Evolutionary conservation across 2,329 filamentous ascomycete genomes (phyloP).

Genomic region (Lasiodiplodia sp.): DNA sequence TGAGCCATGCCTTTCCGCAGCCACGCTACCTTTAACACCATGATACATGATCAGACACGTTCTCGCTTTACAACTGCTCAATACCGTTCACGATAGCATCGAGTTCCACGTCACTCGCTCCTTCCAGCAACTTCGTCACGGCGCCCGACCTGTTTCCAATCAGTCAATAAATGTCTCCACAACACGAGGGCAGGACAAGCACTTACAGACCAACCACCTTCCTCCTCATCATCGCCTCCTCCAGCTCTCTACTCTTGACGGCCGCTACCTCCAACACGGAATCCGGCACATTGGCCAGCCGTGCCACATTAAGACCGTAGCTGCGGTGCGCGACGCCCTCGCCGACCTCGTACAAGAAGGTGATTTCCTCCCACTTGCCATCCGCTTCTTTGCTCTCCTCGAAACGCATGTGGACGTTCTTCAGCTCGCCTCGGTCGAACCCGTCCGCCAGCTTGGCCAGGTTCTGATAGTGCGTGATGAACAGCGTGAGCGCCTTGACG

Average conservation of each 20-base stretch:
- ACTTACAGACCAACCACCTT: conserved; percentile 26
- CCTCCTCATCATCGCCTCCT: conserved; percentile 62
- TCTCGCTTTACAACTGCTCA: conserved; percentile 20
- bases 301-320: conserved; percentile 92
- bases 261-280: conserved; percentile 80
- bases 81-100: conserved; percentile 28
- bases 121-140: conserved; percentile 22
- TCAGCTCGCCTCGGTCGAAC: conserved; percentile 70
- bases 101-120: conserved; percentile 32
- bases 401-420: conserved; percentile 96
- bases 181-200: not conserved
- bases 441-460: conserved; percentile 76
- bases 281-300: conserved; percentile 80
- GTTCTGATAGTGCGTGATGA: conserved; percentile 97
- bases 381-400: conserved; percentile 58
- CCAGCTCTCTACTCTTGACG: conserved; percentile 80
- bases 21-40: not conserved
- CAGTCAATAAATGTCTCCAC: not conserved
- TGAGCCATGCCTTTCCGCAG: not conserved
- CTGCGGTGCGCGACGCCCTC: conserved; percentile 92
- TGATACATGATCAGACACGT: not conserved
- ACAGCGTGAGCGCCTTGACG: conserved; percentile 80
- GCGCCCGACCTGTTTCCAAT: conserved; percentile 7
- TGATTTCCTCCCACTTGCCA: conserved; percentile 82
- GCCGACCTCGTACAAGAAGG: conserved; percentile 91